Percentiles rank a stretch among this genome's conserved stretches.
Conservation (phyloP, 2,329 filamentous ascomycete genomes). For the Ilyonectria mors-panacis region DNA sequence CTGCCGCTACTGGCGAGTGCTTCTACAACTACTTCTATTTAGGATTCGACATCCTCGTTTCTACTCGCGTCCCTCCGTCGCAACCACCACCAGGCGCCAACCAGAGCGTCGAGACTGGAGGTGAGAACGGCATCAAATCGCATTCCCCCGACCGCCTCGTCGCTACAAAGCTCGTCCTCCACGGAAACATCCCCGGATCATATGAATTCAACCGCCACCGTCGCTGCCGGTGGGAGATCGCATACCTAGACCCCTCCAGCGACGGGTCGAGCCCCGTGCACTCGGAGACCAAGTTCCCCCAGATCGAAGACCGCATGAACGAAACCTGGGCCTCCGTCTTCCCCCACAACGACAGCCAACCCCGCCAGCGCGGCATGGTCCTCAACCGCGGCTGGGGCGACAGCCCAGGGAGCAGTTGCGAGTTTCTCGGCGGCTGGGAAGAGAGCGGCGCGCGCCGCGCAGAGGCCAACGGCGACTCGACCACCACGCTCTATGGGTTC, state of each 20-base stretch:
- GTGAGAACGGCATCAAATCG: conserved; percentile 55
- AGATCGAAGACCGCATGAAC: conserved; percentile 78
- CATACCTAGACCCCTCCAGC: conserved; percentile 66
- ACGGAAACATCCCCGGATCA: conserved; percentile 94
- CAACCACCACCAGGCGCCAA: conserved; percentile 66
- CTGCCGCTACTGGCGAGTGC: conserved; percentile 77
- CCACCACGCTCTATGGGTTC: conserved; percentile 92
- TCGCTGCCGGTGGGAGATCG: conserved; percentile 87
- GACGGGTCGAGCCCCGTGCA: conserved; percentile 65
- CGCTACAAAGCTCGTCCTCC: conserved; percentile 91
- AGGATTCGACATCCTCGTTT: conserved; percentile 94
- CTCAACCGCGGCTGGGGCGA: conserved; percentile 93
- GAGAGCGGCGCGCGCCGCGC: conserved; percentile 73
- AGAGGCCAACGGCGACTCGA: conserved; percentile 71
- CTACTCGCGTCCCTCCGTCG: conserved; percentile 77
- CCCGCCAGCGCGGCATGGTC: conserved; percentile 82
- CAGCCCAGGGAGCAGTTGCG: conserved; percentile 90
- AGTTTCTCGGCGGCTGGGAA: conserved; percentile 89
- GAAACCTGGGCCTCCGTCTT: conserved; percentile 80
- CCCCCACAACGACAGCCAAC: conserved; percentile 65
- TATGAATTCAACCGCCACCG: conserved; percentile 97
- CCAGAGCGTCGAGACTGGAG: conserved; percentile 40
- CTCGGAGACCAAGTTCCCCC: conserved; percentile 85
- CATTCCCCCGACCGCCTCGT: conserved; percentile 77
- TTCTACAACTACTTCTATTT: conserved; percentile 99